Evolutionary conservation across 495 filamentous ascomycete genomes (phyloP), one percentile per base, ranked within the genome.

Genomic region (Aspergillus taichungensis): DNA sequence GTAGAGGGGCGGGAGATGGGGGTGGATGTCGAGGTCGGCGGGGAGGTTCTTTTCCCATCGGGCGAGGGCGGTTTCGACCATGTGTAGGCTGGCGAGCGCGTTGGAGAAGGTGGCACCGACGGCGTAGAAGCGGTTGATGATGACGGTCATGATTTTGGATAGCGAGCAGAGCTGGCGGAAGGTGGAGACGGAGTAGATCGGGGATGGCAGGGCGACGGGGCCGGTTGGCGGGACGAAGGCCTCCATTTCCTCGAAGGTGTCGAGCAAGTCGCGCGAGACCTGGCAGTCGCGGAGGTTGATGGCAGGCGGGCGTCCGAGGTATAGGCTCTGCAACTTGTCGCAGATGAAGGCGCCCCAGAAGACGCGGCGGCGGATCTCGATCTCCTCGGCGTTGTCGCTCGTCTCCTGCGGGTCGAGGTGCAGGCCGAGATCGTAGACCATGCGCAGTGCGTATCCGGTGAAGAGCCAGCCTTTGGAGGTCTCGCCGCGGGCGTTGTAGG

Each of bases 291-390:
- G 13, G 6, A 47, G 14, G 13, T 42, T 34, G 13, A 64, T 42
- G 3, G 13, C 39, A 5, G 43, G 11, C 7, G 61, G 64, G 1
- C 63, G 49, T 0, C 62, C 64, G 7, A 62, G 52, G 13, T 68
- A 66, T 5, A 71, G 50, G 13, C 45, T 52, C 44, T 71, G 67
- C 6, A 63, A 34, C 33, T 64, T 66, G 28, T 71, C 67, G 10
- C 47, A 46, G 8, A 68, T 53, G 41, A 66, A 66, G 1, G 65
- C 65, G 6, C 61, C 63, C 67, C 67, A 70, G 47, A 62, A 68
- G 0, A 70, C 50, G 4, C 64, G 63, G 10, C 56, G 53, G 11
- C 66, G 61, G 8, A 63, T 60, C 39, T 68, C 63, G 8, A 62
- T 50, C n/a, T 64, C 59, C 51, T 69, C 59, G 8, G 45, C 32